Percentiles rank a stretch among this genome's conserved stretches.
phyloP scores from a whole-genome alignment of 2,329 filamentous ascomycete species.

The Alternaria rosae region DNA sequence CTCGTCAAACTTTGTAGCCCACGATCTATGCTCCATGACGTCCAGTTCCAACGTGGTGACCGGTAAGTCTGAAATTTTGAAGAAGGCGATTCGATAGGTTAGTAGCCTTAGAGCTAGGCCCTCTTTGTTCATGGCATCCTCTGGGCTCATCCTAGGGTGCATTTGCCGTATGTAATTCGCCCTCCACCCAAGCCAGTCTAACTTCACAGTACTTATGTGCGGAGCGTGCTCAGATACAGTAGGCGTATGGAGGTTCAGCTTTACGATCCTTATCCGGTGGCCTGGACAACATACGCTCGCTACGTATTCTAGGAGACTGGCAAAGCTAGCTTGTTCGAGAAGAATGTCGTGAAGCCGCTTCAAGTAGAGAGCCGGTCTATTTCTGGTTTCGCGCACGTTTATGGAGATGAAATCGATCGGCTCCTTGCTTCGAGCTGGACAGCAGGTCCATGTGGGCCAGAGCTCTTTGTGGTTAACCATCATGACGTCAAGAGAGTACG shows the following conservation, averaged over 20 bases:
- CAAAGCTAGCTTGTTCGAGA: neutral
- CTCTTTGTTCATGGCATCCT: neutral
- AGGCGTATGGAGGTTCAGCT: neutral
- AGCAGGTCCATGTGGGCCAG: neutral
- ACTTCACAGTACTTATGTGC: neutral
- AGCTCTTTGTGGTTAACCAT: neutral
- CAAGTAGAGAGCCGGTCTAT: neutral
- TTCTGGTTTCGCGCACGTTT: neutral
- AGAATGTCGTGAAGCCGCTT: neutral
- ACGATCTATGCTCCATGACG: fast-evolving
- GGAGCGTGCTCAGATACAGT: neutral
- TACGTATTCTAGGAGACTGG: neutral
- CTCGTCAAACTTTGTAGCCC: neutral
- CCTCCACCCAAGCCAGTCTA: neutral
- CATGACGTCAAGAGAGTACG: neutral
- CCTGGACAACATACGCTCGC: neutral
- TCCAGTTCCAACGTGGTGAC: neutral
- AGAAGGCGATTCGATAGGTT: too few relatives aligned
- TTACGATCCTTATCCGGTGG: neutral
- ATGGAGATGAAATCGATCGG: neutral
- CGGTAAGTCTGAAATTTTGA: too few relatives aligned
- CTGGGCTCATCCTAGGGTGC: neutral
- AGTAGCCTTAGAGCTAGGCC: neutral
- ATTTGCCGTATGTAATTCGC: neutral
- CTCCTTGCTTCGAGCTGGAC: neutral